A percentile compares a stretch with the other conserved stretches of the same genome.
These are phyloP conservation scores for Microdochium paspali DNA, from an alignment of 2,329 filamentous ascomycete species.

Conservation along the genomic window DNA sequence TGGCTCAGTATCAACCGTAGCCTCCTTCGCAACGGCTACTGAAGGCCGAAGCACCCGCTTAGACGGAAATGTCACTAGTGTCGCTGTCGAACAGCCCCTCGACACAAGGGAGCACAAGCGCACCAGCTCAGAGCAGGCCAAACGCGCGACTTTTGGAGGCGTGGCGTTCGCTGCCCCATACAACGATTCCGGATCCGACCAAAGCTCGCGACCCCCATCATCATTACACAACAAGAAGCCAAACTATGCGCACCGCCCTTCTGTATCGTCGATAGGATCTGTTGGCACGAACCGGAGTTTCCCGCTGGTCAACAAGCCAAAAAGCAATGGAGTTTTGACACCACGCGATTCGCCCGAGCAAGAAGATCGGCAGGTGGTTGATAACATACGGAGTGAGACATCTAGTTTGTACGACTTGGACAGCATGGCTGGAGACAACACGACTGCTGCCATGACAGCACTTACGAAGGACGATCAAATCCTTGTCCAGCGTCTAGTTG, in stretches of 20 bases:
- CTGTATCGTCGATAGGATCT: constrained; percentile 47
- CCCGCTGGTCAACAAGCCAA: constrained; percentile 46
- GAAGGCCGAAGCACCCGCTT: constrained; percentile 28
- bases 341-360: constrained; percentile 39
- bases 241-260: constrained; percentile 41
- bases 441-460: constrained; percentile 32
- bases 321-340: constrained; percentile 33
- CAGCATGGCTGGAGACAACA: constrained; percentile 13
- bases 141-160: constrained; percentile 13
- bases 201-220: constrained; percentile 2
- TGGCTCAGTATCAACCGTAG: constrained; percentile 39
- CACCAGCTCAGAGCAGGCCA: constrained; percentile 20
- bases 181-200: constrained; percentile 12
- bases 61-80: constrained; percentile 9
- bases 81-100: constrained; percentile 10
- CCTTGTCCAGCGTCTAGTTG: constrained; percentile 50
- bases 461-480: constrained; percentile 47
- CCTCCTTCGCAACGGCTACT: constrained; percentile 47
- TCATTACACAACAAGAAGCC: constrained; percentile 6
- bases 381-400: constrained; percentile 38
- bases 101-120: constrained; percentile 13
- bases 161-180: too few relatives aligned
- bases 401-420: constrained; percentile 28
- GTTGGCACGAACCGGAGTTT: constrained; percentile 53
- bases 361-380: constrained; percentile 36